These are phyloP conservation scores for Stagonosporopsis chrysanthemi DNA, from an alignment of 2,329 filamentous ascomycete genomes.

Conservation along the genomic window DNA sequence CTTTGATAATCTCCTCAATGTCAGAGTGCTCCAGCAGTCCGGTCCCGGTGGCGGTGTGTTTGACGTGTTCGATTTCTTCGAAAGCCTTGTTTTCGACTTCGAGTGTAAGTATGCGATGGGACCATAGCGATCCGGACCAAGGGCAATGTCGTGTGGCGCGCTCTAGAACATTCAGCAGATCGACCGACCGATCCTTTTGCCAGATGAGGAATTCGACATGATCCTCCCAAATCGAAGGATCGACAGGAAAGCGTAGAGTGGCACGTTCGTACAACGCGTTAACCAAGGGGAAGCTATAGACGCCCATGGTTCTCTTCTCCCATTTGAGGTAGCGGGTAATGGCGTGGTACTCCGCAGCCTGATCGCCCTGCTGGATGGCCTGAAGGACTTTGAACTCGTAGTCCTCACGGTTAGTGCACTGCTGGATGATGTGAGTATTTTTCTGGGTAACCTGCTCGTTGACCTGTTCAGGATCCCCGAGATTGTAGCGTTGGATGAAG, in stretches of 20 bases:
- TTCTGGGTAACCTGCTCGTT: conserved; percentile 73
- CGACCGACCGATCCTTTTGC: conserved; percentile 54
- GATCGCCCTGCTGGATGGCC: conserved; percentile 64
- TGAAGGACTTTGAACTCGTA: conserved; percentile 72
- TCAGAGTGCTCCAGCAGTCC: conserved; percentile 84
- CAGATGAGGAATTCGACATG: conserved; percentile 76
- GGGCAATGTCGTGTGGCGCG: conserved; percentile 90
- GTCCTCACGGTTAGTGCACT: conserved; percentile 69
- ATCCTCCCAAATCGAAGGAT: conserved; percentile 82
- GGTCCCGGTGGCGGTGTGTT: conserved; percentile 88
- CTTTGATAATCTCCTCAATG: conserved; percentile 86
- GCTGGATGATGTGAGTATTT: conserved; percentile 68
- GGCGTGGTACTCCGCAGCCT: conserved; percentile 62
- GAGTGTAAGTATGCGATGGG: conserved; percentile 82
- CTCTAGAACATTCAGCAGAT: conserved; percentile 74
- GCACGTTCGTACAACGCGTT: conserved; percentile 79
- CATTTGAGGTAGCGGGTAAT: conserved; percentile 80
- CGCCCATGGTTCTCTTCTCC: conserved; percentile 72
- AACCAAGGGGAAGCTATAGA: conserved; percentile 61
- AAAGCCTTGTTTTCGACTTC: conserved; percentile 81
- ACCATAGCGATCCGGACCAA: conserved; percentile 91
- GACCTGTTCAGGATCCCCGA: conserved; percentile 72
- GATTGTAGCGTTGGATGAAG: conserved; percentile 76
- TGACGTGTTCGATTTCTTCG: conserved; percentile 83
- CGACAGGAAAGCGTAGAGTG: conserved; percentile 73